Conservation (phyloP, 1,284 basidiomycete species). For the Waitea zeae region DNA sequence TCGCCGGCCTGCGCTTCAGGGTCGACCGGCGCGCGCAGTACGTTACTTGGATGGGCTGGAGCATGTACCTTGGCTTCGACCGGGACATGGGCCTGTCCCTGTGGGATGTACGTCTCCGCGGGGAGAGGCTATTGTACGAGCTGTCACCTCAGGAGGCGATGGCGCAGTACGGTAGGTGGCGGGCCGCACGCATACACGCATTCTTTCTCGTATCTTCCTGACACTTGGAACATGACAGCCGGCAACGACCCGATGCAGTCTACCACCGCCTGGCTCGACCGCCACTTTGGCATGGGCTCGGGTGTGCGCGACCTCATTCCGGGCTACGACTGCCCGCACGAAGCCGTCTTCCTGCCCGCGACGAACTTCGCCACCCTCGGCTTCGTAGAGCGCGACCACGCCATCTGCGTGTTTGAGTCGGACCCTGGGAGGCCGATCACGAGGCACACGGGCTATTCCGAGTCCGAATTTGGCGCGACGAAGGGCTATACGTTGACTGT, state of each 20-base stretch:
- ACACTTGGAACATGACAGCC: slow-evolving; percentile 15
- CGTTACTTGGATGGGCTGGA: slow-evolving; percentile 50
- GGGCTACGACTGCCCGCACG: slow-evolving; percentile 49
- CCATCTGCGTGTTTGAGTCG: slow-evolving; percentile 49
- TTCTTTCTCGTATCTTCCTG: background rate
- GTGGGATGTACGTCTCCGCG: slow-evolving; percentile 47
- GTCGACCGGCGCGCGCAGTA: slow-evolving; percentile 35
- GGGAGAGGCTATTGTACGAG: slow-evolving; percentile 50
- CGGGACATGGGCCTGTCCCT: slow-evolving; percentile 49
- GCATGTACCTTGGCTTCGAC: slow-evolving; percentile 42
- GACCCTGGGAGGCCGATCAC: slow-evolving; percentile 38
- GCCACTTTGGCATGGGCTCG: slow-evolving; percentile 47
- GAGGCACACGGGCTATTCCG: slow-evolving; percentile 34
- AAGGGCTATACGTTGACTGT: slow-evolving; percentile 42
- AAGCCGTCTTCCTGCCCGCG: slow-evolving; percentile 39
- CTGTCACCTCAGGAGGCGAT: slow-evolving; percentile 41
- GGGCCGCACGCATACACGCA: no score
- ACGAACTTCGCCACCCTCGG: slow-evolving; percentile 29
- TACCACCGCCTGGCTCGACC: slow-evolving; percentile 46
- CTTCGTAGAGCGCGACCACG: slow-evolving; percentile 24
- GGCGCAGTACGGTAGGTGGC: slow-evolving; percentile 39
- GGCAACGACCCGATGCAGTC: slow-evolving; percentile 50
- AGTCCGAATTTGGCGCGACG: slow-evolving; percentile 36
- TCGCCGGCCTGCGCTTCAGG: slow-evolving; percentile 38
- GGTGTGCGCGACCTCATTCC: slow-evolving; percentile 36